These are phyloP conservation scores for Leccinellum luteum DNA, from an alignment of 768 basidiomycete genomes.

Conservation along the genomic window DNA sequence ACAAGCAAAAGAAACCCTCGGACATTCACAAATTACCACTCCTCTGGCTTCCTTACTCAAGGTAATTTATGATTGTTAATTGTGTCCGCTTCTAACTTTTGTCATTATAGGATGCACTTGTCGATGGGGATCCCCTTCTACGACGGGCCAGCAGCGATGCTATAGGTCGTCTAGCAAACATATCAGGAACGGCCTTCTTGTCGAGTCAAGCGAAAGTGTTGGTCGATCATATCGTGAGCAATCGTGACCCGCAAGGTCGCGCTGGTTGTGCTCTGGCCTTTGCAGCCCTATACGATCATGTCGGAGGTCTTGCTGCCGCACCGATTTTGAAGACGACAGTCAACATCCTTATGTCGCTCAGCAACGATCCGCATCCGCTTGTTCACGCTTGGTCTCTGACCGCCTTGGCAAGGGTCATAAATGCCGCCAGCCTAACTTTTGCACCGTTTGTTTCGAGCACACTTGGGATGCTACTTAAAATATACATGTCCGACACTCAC, in stretches of 20 bases:
- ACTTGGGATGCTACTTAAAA: constrained; percentile 84
- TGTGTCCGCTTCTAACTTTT: constrained; percentile 9
- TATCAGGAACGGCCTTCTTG: constrained; percentile 82
- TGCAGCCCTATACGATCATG: constrained; percentile 86
- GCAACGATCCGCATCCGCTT: constrained; percentile 93
- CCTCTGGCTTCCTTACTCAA: constrained; percentile 72
- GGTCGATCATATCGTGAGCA: constrained; percentile 91
- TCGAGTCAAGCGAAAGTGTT: constrained; percentile 85
- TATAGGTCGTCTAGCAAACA: constrained; percentile 80
- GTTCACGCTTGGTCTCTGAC: constrained; percentile 93
- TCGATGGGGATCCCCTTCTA: constrained; percentile 76
- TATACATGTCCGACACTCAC: constrained; percentile 87
- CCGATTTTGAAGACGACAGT: constrained; percentile 94
- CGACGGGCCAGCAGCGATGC: constrained; percentile 83
- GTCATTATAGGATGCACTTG: constrained; percentile 60
- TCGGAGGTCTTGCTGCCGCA: constrained; percentile 93
- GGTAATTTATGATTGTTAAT: constrained; percentile 40
- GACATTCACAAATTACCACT: constrained; percentile 58
- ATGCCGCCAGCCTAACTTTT: constrained; percentile 89
- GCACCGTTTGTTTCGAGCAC: constrained; percentile 86
- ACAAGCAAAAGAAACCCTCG: constrained; percentile 65
- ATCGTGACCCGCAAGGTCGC: constrained; percentile 87
- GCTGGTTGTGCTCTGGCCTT: constrained; percentile 94
- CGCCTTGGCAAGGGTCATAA: constrained; percentile 82
- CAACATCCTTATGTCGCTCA: constrained; percentile 91